phyloP scores from a whole-genome alignment of 768 basidiomycete genomes.

The Hebeloma cylindrosporum region DNA sequence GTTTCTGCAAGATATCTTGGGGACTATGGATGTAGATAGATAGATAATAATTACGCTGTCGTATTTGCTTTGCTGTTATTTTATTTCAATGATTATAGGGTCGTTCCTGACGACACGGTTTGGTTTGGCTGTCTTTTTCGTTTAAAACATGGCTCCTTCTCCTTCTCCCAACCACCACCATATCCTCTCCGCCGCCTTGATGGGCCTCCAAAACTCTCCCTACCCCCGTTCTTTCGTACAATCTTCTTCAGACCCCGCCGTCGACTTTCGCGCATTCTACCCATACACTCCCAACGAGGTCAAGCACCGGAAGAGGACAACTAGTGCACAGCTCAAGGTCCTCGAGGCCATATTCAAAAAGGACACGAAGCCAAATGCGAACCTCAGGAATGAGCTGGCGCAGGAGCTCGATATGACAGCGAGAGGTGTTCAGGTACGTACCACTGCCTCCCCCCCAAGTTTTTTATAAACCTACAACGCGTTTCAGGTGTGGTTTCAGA shows the following conservation, averaged over 20 bases:
- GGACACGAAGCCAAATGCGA: conserved; percentile 90
- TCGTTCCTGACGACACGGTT: conserved; percentile 29
- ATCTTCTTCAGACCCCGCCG: conserved; percentile 61
- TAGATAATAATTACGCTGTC: background rate
- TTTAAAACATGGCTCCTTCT: conserved; percentile 26
- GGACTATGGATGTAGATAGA: no score
- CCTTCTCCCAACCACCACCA: conserved; percentile 34
- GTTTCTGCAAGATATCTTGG: conserved; percentile 68
- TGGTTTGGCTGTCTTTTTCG: conserved; percentile 19
- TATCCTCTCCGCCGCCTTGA: conserved; percentile 28
- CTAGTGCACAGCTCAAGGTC: conserved; percentile 82
- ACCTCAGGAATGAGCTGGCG: conserved; percentile 76
- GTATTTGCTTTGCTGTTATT: background rate
- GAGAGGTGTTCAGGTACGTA: conserved; percentile 87
- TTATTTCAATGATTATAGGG: conserved; percentile 4
- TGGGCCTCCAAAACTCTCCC: conserved; percentile 38
- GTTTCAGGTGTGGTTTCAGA: conserved; percentile 86
- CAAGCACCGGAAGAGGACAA: conserved; percentile 91
- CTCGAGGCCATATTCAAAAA: conserved; percentile 84
- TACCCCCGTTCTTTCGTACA: conserved; percentile 45
- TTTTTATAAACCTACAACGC: conserved; percentile 17
- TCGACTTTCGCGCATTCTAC: conserved; percentile 83
- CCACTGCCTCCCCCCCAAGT: conserved; percentile 1
- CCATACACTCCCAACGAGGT: conserved; percentile 92
- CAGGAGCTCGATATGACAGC: conserved; percentile 88